Evolutionary conservation across 2,329 filamentous ascomycete genomes (phyloP).

Genomic region (Ophiostoma quercus): DNA sequence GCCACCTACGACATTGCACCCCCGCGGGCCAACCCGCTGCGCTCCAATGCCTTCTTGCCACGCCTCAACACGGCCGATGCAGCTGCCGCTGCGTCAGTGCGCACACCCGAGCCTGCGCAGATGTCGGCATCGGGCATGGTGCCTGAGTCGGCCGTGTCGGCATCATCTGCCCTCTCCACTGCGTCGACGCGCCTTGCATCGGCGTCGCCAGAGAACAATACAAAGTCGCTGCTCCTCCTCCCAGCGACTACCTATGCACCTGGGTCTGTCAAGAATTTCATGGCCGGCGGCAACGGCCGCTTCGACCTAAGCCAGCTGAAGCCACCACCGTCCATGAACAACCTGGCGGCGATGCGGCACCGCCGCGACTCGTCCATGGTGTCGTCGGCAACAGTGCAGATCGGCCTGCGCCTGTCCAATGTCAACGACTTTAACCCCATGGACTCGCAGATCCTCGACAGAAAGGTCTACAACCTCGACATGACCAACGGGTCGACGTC

Average conservation of each 20-base stretch:
- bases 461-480: constrained; percentile 38
- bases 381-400: constrained; percentile 65
- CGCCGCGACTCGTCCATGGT: constrained; percentile 56
- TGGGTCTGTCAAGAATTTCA: constrained; percentile 13
- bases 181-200: constrained; percentile 27
- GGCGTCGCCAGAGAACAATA: constrained; percentile 11
- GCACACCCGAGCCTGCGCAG: constrained; percentile 34
- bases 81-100: constrained; percentile 13
- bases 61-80: not conserved
- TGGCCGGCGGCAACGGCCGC: constrained; percentile 17
- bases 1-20: constrained; percentile 23
- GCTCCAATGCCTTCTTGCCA: constrained; percentile 35
- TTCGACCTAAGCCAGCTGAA: constrained; percentile 33
- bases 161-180: constrained; percentile 12
- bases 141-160: not conserved
- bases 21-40: constrained; percentile 32
- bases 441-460: constrained; percentile 32
- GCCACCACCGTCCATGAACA: constrained; percentile 43
- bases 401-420: constrained; percentile 62
- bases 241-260: constrained; percentile 46
- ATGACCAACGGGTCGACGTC: constrained; percentile 12
- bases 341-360: constrained; percentile 42
- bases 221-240: constrained; percentile 38
- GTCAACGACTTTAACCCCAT: constrained; percentile 46
- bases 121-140: constrained; percentile 27